Evolutionary conservation across 176 grass and related monocot genomes (phyloP), one percentile per base, ranked within the genome.

Genomic region (Bothriochloa decipiens): DNA sequence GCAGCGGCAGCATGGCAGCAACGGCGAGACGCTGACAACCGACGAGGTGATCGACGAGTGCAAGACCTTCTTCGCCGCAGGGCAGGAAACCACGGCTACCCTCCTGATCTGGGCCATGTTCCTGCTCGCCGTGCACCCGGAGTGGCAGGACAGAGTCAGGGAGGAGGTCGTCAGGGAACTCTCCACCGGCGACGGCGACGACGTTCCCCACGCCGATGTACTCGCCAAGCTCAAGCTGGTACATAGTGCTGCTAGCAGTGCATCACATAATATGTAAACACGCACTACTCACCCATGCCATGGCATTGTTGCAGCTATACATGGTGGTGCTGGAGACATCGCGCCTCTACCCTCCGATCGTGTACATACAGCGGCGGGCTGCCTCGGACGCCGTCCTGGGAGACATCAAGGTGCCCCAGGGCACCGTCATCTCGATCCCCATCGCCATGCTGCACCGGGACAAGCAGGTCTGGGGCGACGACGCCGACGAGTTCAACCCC

Each of bases 401-500:
- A 10, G 11, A 11, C 65, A 63, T 82, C 49, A 57, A 33, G 8
- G 49, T 91, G 6, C 85, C 81, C 0, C 62, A 81, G 16, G 82
- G 64, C 6, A 81, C 71, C 0, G 3, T 22, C 7, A 27, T 91
- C 2, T 23, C 20, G 0, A 87, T 91, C 4, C 85, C 89, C 0
- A 25, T 91, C 1, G 29, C 50, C 22, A 77, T 85, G n/a, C 69
- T 81, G 40, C 89, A 89, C 36, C 66, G 83, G 7, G 84, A 83
- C 76, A 82, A 46, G 66, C 60, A 91, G 27, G 61, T 96, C 0
- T 96, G 93, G 91, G 93, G 88, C 17, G 23, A 52, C 3, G 90
- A 96, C 57, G 93, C 87, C 2, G 47, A 83, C 5, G 60, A 91
- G 22, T 96, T 92, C 80, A 91, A 96, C 77, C 93, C 90, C 3